Evolutionary conservation across 768 basidiomycete genomes (phyloP), one percentile per base, ranked within the genome.

Genomic region (Lactarius deliciosus): DNA sequence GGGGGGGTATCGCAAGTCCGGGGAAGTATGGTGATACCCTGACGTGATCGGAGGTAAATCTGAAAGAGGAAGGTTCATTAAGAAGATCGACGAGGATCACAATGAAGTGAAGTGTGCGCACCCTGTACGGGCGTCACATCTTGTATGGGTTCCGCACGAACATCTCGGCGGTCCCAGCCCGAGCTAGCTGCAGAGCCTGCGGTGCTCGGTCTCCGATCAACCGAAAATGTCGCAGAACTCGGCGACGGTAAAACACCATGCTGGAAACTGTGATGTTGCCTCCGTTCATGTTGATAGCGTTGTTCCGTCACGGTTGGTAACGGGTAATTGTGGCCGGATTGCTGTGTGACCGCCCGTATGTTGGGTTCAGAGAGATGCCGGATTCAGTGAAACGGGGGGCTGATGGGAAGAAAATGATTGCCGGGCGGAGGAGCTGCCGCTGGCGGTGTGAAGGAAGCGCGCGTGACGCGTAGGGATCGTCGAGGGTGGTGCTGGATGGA

Each of bases 121-220:
- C 66, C 65, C 16, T 63, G 65, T 40, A 40, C 28, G 20, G 57
- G 15, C 5, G 66, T 45, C 8, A 66, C 40, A 20, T 59, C 66
- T 18, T 67, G 66, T 30, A 63, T 40, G 45, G 60, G 13, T 5
- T 65, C 64, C 34, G 64, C 20, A 47, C 34, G 65, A 53, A 41
- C 18, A 22, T 66, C 66, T 38, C 41, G 61, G 30, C 30, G 47
- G 9, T 69, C 69, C 69, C 69, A 69, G 30, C 60, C 53, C 9
- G 67, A 68, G 36, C 69, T 69, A 25, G 69, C 56, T 3, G 59
- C 68, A 50, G 69, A 69, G n/a, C 66, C 62, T 13, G 66, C 69
- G 0, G 69, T 69, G 25, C 61, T 63, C 7, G 69, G 69, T 20
- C 69, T 68, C 30, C 38, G 53, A 28, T 68, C 66, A 45, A 20